These are phyloP conservation scores for Mesostigma viride DNA, from an alignment of 139 green algal species.

Conservation along the genomic window DNA sequence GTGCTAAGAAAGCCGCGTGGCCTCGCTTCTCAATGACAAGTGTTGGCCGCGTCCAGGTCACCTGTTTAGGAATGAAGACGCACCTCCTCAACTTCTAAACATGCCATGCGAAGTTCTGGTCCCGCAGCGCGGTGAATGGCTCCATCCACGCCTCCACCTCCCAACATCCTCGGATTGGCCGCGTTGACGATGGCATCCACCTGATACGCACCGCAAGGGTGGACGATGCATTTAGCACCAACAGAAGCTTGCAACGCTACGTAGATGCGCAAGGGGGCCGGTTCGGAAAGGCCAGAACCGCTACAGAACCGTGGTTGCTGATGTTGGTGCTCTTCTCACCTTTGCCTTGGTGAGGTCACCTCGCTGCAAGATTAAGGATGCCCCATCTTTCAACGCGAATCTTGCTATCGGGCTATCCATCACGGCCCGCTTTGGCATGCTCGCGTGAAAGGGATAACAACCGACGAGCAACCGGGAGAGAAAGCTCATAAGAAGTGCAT, in stretches of 20 bases:
- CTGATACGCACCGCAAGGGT: neutral
- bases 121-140: conserved; percentile 76
- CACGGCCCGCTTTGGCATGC: too few relatives aligned
- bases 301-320: too few relatives aligned
- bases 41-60: too few relatives aligned
- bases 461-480: too few relatives aligned
- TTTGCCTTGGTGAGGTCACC: neutral
- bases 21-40: too few relatives aligned
- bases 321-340: too few relatives aligned
- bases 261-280: neutral
- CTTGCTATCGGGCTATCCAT: too few relatives aligned
- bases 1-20: too few relatives aligned
- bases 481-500: too few relatives aligned
- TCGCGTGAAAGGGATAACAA: too few relatives aligned
- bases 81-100: conserved; percentile 33
- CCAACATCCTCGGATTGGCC: conserved; percentile 73
- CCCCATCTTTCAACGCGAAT: neutral
- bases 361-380: neutral
- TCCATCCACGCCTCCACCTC: conserved; percentile 75
- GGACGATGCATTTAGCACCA: neutral
- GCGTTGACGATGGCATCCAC: conserved; percentile 14
- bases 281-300: too few relatives aligned
- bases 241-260: neutral
- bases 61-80: too few relatives aligned
- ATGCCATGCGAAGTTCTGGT: conserved; percentile 51